Evolutionary conservation across 495 filamentous ascomycete genomes (phyloP).

Genomic region (Aspergillus mulundensis): DNA sequence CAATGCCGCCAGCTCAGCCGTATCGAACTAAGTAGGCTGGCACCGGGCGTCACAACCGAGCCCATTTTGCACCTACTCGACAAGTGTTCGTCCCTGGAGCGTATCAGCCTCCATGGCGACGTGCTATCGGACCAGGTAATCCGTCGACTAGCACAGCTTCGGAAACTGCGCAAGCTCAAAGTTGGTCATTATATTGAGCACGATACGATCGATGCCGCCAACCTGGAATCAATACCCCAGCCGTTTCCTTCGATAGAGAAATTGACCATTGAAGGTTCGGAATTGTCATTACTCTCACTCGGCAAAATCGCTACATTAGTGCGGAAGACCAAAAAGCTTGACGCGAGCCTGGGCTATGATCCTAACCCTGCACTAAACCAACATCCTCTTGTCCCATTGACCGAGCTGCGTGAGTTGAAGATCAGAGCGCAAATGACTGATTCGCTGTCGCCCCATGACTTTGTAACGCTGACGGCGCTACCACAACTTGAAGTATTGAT

Average conservation of each 20-base stretch:
- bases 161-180: not conserved
- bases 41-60: not conserved
- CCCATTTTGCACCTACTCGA: not conserved
- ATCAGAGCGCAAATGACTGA: no score
- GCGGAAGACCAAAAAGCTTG: no score
- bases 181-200: not conserved
- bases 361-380: no score
- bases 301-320: no score
- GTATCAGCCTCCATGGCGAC: not conserved
- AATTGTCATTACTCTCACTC: no score
- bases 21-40: not conserved
- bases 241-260: not conserved
- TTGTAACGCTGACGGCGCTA: no score
- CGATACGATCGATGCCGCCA: not conserved
- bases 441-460: no score
- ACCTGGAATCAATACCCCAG: not conserved
- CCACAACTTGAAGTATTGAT: no score
- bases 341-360: no score
- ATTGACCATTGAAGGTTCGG: not conserved
- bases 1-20: not conserved
- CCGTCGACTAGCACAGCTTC: not conserved
- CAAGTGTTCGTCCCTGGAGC: not conserved
- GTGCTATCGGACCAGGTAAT: not conserved
- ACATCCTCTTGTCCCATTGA: no score
- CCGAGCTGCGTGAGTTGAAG: not conserved